Evolutionary conservation across 768 basidiomycete genomes (phyloP), one percentile per base, ranked within the genome.

Genomic region (Sarcodon sp.): DNA sequence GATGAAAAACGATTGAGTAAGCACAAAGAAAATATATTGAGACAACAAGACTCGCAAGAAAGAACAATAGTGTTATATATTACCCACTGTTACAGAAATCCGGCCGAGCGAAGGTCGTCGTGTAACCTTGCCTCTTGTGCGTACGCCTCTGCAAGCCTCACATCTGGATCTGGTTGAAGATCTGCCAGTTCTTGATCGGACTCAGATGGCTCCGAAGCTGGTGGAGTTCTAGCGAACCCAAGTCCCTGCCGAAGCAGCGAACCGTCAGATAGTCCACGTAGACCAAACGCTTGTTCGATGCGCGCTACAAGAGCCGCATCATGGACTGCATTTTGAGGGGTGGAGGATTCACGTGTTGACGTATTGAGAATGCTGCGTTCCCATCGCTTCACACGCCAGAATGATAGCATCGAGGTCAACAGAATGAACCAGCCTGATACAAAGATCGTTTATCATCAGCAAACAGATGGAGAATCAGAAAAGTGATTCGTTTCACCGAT

Each of bases 331-430:
- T 55, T 33, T 49, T 49, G 44, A 36, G 47, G 50, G 21, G 48
- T 50, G 35, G 56, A 36, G 50, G 58, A 47, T 38, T 58, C 48
- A 46, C 60, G 62, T 12, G 67, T 67, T 52, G 75, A 75, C 6
- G 83, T 77, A 7, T 75, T 70, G 18, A 86, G 67, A 49, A 91
- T 82, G 12, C 82, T 77, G 49, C 75, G 71, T 61, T 91, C 88
- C 87, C 87, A 91, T 44, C 86, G 79, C 60, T 90, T 91, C 49
- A 90, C 84, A 35, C 88, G 79, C 83, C 84, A 89, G 65, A 80
- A 96, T 21, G 87, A 81, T 37, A 94, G 83, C 7, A 93, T 57
- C n/a, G 87, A 88, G 1, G 90, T 96, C 47, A 97, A 70, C 36
- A 97, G 75, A 44, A 91, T 69, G 64, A 88, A 89, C 87, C 87